These are phyloP conservation scores for Auricularia cornea DNA, from an alignment of 768 basidiomycete species.

Conservation along the genomic window DNA sequence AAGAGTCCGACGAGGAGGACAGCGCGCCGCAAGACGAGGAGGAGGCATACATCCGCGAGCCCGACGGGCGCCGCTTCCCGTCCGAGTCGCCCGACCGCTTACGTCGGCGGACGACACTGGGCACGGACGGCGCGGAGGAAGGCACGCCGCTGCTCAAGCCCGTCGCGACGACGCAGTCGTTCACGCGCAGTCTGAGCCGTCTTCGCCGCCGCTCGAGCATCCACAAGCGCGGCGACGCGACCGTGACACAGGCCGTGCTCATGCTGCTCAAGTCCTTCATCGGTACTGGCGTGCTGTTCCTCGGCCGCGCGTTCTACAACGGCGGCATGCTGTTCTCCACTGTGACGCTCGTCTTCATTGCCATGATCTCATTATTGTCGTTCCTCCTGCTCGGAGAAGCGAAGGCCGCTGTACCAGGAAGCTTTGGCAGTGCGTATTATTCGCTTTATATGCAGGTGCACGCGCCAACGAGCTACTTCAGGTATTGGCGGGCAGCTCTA, in stretches of 20 bases:
- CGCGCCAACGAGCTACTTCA: constrained; percentile 38
- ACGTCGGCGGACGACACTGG: not conserved
- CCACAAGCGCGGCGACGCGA: constrained; percentile 73
- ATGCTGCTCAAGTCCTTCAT: constrained; percentile 95
- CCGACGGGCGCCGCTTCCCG: constrained; percentile 8
- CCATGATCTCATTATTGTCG: constrained; percentile 80
- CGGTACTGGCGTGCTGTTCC: constrained; percentile 91
- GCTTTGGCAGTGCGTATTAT: constrained; percentile 49
- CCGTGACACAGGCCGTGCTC: constrained; percentile 81
- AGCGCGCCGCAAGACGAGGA: constrained; percentile 49
- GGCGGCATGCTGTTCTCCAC: constrained; percentile 89
- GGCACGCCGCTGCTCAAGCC: constrained; percentile 19
- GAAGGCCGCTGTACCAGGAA: constrained; percentile 82
- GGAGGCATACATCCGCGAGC: constrained; percentile 9
- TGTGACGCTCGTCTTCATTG: constrained; percentile 69
- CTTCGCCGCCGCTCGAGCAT: constrained; percentile 45
- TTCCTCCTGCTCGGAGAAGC: constrained; percentile 86
- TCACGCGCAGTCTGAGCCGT: constrained; percentile 31
- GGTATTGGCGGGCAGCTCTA: constrained; percentile 82
- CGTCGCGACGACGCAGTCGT: constrained; percentile 32
- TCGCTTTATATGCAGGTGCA: constrained; percentile 2
- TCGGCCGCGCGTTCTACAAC: constrained; percentile 96
- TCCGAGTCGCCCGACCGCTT: not conserved
- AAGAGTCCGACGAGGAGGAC: constrained; percentile 79
- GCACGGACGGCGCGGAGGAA: constrained; percentile 12